Evolutionary conservation across 371 early-diverging fungal genomes (phyloP).

Genomic region (Mucor plumbeus): DNA sequence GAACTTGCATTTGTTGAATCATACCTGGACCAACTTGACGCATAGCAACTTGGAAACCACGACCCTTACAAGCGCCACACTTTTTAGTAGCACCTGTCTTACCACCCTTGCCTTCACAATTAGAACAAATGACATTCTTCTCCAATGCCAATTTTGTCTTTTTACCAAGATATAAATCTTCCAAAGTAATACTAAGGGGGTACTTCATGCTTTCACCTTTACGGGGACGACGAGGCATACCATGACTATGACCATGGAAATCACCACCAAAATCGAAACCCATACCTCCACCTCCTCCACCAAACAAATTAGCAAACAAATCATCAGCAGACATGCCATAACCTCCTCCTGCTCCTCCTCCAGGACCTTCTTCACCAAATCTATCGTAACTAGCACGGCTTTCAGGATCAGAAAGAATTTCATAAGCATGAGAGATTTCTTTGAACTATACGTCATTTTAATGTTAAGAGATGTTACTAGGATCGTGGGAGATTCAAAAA

Average conservation of each 20-base stretch:
- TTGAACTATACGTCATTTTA: constrained; percentile 73
- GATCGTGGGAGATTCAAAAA: not conserved
- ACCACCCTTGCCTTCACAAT: constrained; percentile 79
- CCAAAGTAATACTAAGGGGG: constrained; percentile 78
- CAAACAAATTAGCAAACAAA: constrained; percentile 86
- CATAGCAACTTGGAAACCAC: constrained; percentile 87
- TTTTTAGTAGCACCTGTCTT: constrained; percentile 73
- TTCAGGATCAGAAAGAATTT: constrained; percentile 89
- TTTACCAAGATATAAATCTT: constrained; percentile 91
- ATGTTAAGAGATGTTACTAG: not conserved
- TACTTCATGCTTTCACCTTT: constrained; percentile 81
- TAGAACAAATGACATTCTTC: constrained; percentile 80
- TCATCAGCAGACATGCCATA: constrained; percentile 75
- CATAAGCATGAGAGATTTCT: constrained; percentile 94
- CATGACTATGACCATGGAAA: constrained; percentile 45
- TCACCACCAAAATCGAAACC: constrained; percentile 53
- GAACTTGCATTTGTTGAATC: constrained; percentile 95
- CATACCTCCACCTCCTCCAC: constrained; percentile 47
- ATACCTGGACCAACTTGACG: constrained; percentile 93
- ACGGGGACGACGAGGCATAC: constrained; percentile 73
- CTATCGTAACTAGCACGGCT: constrained; percentile 86
- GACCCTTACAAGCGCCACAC: constrained; percentile 88
- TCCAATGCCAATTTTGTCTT: constrained; percentile 78
- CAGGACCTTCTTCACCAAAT: constrained; percentile 87
- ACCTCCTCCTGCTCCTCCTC: constrained; percentile 64